Evolutionary conservation across 2,329 filamentous ascomycete genomes (phyloP), one percentile per base, ranked within the genome.

Genomic region (Venturia oleaginea): DNA sequence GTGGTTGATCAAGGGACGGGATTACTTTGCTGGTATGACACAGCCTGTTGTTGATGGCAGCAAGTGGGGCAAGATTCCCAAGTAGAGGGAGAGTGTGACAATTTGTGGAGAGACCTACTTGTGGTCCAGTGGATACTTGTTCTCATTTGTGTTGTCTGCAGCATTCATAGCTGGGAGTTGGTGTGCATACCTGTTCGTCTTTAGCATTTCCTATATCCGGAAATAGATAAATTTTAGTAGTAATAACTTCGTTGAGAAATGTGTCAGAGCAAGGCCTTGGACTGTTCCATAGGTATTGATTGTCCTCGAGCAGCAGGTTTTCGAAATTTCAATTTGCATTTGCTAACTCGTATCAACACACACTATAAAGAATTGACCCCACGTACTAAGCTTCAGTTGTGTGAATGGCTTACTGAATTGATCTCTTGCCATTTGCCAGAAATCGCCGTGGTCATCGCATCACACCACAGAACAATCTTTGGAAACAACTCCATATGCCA

Each of bases 401-500:
- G 55, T 30, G 30, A 59, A 59, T n/a, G 55, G 17, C 55, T 59
- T 59, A 79, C 82, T 73, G 84, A 87, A 88, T 84, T 85, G 84
- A 86, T 84, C 84, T 86, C 85, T 88, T 88, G 85, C 84, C 84
- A 87, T 88, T 88, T 88, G 88, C 86, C 86, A 88, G 86, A 88
- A 86, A 85, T 87, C 85, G 84, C 86, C 85, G 84, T 87, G 85
- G 84, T 75, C 78, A 79, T 80, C 80, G 80, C 81, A 83, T 76
- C 82, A 72, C 82, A 81, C 81, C 82, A 80, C 79, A 78, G 84
- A 72, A 71, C 71, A 70, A 83, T 84, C 81, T 84, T 84, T 84
- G 82, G 80, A 83, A 77, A 69, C 65, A 22, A 27, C n/a, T 13
- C 22, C 10, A 8, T 4, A 15, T 3, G 7, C 7, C 19, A 19